Conservation (phyloP, 352 stramenopile genomes). For the Phytophthora colocasiae region DNA sequence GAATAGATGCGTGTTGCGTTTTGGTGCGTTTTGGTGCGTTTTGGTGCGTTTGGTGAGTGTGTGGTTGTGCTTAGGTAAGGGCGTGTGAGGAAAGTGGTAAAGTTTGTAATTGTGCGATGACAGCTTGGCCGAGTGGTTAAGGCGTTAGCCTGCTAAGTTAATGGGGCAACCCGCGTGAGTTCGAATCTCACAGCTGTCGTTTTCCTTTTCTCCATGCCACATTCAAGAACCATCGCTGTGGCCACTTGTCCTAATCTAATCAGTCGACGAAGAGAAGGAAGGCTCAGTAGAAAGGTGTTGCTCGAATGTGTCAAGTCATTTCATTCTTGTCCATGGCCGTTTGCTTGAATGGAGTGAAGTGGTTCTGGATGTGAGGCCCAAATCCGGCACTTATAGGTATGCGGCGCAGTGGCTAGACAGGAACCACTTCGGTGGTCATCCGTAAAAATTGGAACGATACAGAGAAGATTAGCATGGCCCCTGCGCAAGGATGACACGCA, state of each 20-base stretch:
- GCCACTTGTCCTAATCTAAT: too few relatives aligned
- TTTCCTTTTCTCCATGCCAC: neutral
- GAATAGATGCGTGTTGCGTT: neutral
- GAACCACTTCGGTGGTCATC: neutral
- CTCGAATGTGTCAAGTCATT: too few relatives aligned
- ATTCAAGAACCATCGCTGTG: too few relatives aligned
- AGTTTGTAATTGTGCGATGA: too few relatives aligned
- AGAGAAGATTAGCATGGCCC: conserved; percentile 1
- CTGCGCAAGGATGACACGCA: neutral
- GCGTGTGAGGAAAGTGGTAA: too few relatives aligned
- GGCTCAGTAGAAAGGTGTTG: too few relatives aligned
- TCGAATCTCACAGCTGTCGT: conserved; percentile 14
- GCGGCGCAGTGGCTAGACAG: too few relatives aligned
- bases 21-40: too few relatives aligned
- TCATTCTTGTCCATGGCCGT: neutral
- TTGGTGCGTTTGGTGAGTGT: conserved; percentile 3
- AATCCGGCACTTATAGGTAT: neutral
- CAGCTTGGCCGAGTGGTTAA: too few relatives aligned
- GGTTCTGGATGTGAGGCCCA: neutral
- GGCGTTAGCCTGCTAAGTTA: too few relatives aligned
- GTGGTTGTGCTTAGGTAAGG: neutral
- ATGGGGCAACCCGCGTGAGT: too few relatives aligned
- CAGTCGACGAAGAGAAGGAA: too few relatives aligned
- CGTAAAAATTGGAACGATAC: conserved; percentile 1
- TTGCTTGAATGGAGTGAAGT: neutral